phyloP scores from a whole-genome alignment of 2,329 filamentous ascomycete species.

The Phaeosphaeriaceae sp. region DNA sequence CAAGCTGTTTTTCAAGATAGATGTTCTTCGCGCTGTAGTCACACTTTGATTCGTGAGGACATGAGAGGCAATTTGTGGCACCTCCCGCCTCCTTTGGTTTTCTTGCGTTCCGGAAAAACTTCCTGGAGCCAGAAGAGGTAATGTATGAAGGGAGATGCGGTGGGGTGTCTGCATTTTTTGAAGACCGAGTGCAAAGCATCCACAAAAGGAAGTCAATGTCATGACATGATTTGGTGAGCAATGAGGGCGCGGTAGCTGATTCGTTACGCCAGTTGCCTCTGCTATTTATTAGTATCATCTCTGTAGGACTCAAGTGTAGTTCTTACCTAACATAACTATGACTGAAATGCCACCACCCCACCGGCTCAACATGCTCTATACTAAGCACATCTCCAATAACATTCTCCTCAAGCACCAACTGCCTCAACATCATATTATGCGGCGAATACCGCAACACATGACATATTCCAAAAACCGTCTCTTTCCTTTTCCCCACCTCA shows the following conservation, averaged over 20 bases:
- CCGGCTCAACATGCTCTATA: conserved; percentile 89
- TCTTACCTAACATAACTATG: conserved; percentile 63
- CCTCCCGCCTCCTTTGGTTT: conserved; percentile 77
- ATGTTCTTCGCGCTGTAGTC: conserved; percentile 85
- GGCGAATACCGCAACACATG: conserved; percentile 94
- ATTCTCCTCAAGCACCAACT: conserved; percentile 74
- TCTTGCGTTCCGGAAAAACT: conserved; percentile 75
- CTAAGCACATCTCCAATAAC: conserved; percentile 85
- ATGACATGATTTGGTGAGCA: conserved; percentile 95
- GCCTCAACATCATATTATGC: conserved; percentile 84
- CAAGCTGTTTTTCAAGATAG: conserved; percentile 74
- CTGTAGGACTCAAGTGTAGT: neutral
- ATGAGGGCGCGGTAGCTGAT: conserved; percentile 74
- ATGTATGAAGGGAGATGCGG: conserved; percentile 78
- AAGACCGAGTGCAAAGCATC: conserved; percentile 78
- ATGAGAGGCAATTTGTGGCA: conserved; percentile 87
- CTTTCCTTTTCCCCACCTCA: conserved; percentile 18
- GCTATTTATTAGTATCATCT: conserved; percentile 5
- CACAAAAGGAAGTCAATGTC: conserved; percentile 93
- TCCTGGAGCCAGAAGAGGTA: conserved; percentile 76
- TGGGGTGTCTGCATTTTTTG: conserved; percentile 46
- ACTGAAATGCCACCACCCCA: conserved; percentile 94
- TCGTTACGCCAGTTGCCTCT: conserved; percentile 92
- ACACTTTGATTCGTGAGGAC: conserved; percentile 75
- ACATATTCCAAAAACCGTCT: conserved; percentile 80